Percentiles rank a stretch among this genome's conserved stretches.
Conservation (phyloP, 1,139 yeast genomes). For the Hanseniaspora gamundiae region DNA sequence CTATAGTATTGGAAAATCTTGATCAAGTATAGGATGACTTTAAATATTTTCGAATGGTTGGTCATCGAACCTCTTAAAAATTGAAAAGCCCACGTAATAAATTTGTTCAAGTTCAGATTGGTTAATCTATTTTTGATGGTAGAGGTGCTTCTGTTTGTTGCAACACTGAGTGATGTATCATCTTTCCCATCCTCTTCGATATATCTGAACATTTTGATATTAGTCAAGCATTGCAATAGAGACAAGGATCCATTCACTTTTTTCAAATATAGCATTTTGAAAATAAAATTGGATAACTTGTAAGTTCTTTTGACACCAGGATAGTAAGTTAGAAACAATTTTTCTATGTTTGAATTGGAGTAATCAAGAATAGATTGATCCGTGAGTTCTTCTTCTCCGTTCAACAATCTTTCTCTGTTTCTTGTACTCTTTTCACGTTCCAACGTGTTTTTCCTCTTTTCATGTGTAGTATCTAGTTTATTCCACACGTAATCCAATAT, state of each 20-base stretch:
- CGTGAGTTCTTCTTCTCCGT: conserved; percentile 2
- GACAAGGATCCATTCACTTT: conserved; percentile 1
- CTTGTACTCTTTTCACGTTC: conserved; percentile 1
- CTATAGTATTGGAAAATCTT: neutral
- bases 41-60: neutral
- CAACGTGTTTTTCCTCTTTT: neutral
- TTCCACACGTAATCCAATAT: conserved; percentile 3
- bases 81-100: neutral
- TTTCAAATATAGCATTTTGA: conserved; percentile 4
- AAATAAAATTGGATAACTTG: conserved; percentile 1
- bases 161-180: neutral
- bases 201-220: conserved; percentile 3
- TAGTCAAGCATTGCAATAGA: conserved; percentile 2
- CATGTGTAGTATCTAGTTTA: neutral
- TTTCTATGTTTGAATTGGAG: neutral
- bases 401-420: conserved; percentile 3
- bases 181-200: neutral
- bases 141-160: neutral
- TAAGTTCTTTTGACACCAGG: conserved; percentile 3
- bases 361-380: neutral
- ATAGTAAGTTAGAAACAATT: conserved; percentile 3
- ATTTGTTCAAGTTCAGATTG: too few species aligned
- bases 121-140: neutral
- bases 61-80: neutral
- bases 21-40: neutral